These are phyloP conservation scores for Lactarius tabidus DNA, from an alignment of 768 basidiomycete species.

Conservation along the genomic window DNA sequence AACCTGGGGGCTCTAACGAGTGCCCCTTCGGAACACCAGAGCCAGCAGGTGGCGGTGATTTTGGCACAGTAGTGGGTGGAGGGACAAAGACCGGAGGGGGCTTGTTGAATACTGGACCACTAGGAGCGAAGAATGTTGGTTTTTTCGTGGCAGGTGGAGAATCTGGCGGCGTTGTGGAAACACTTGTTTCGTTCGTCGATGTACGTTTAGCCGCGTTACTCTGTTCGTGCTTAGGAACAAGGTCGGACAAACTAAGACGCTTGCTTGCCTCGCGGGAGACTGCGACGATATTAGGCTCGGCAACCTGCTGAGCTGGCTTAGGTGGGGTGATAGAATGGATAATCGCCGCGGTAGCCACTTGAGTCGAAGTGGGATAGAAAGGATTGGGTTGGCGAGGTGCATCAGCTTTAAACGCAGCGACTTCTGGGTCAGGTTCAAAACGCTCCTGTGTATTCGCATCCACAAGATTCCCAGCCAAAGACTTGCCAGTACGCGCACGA, in stretches of 20 bases:
- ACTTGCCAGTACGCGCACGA: conserved; percentile 58
- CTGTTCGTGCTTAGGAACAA: conserved; percentile 41
- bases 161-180: conserved; percentile 26
- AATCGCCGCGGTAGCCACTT: not conserved
- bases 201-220: conserved; percentile 32
- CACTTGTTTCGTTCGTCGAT: conserved; percentile 9
- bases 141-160: conserved; percentile 22
- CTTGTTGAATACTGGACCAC: conserved; percentile 59
- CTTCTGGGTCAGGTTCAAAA: not conserved
- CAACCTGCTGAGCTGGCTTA: not conserved
- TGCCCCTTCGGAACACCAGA: conserved; percentile 31
- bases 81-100: conserved; percentile 43
- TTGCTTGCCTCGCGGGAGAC: conserved; percentile 28
- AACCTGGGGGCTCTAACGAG: conserved; percentile 35
- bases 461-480: conserved; percentile 46
- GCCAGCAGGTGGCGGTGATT: conserved; percentile 23
- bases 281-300: not conserved
- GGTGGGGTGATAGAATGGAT: not conserved
- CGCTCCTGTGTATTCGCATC: not conserved
- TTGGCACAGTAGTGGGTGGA: conserved; percentile 37
- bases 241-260: conserved; percentile 57
- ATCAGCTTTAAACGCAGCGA: conserved; percentile 50
- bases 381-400: conserved; percentile 31
- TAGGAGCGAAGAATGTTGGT: conserved; percentile 33
- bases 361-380: conserved; percentile 7